Percentiles rank a stretch among this genome's conserved stretches.
These are phyloP conservation scores for Solanum aculeatissimum DNA, from an alignment of 305 asterid species.

Conservation along the genomic window DNA sequence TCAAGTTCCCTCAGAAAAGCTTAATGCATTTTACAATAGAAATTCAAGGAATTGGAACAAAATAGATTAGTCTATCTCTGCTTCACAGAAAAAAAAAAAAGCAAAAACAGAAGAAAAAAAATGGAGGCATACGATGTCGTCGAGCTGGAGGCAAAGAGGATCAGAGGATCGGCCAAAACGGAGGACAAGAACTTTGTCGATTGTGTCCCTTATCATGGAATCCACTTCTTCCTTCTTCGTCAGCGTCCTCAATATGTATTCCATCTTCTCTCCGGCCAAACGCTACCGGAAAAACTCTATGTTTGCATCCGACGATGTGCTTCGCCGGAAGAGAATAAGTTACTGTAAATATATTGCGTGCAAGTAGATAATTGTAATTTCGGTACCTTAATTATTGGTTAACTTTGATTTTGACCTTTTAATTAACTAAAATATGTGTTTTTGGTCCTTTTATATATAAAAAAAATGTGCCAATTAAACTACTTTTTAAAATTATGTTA, in stretches of 20 bases:
- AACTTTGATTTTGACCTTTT: not conserved
- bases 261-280: constrained; percentile 27
- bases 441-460: not conserved
- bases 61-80: not conserved
- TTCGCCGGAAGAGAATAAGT: not conserved
- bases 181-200: constrained; percentile 86
- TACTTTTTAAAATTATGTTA: not conserved
- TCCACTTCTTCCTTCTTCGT: constrained; percentile 60
- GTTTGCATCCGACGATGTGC: not conserved
- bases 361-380: not conserved
- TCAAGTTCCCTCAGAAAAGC: not conserved
- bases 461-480: not conserved
- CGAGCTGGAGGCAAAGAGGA: constrained; percentile 69
- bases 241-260: constrained; percentile 48
- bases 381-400: not conserved
- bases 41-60: not conserved
- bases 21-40: not conserved
- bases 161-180: constrained; percentile 79
- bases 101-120: not conserved
- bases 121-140: constrained; percentile 47
- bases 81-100: not conserved
- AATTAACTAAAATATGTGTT: not conserved
- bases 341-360: not conserved
- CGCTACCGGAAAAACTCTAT: not conserved
- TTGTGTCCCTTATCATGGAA: constrained; percentile 63